Evolutionary conservation across 805 yeast species (phyloP), one percentile per base, ranked within the genome.

Genomic region (Pichia membranifaciens): DNA sequence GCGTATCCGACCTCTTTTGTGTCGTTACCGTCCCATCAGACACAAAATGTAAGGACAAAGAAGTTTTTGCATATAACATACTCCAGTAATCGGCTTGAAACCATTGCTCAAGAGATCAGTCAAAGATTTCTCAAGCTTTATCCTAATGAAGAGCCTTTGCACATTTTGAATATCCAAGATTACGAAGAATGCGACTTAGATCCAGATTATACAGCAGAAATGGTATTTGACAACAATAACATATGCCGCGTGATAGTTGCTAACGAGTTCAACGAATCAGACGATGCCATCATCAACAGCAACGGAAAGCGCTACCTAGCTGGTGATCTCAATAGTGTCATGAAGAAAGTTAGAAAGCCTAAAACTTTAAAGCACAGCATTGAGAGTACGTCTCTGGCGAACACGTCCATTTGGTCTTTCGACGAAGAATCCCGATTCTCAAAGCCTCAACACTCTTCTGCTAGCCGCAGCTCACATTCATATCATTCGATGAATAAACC

Each of bases 111-210:
- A 4, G 87, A 81, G 47, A 73, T 86, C 20, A 59, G 68, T n/a
- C 61, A 60, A 6, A 72, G 87, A 50, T 82, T 79, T 58, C 60
- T 68, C 31, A 80, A 78, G 58, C 67, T 86, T 44, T 87, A 87
- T 53, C 93, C 93, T 0, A 71, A 71, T 20, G 81, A 75, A 42
- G 77, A 73, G 4, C 73, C 74, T 1, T 60, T 85, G 17, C 70
- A 70, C 5, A 76, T 87, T 36, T 65, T 73, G n/a, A 75, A 76
- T 43, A 64, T 87, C 5, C 95, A 86, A 58, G 91, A 86, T 61
- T 63, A 62, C 37, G 75, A 78, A 49, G 74, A 74, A 48, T 84
- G 90, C 54, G 95, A 87, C 59, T 66, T 87, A 48, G 96, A 87
- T 61, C 90, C 90, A 0, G 95, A 85, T 50, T 86, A 81, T 53